These are phyloP conservation scores for Curvularia hawaiiensis DNA, from an alignment of 2,329 filamentous ascomycete species.

Conservation along the genomic window DNA sequence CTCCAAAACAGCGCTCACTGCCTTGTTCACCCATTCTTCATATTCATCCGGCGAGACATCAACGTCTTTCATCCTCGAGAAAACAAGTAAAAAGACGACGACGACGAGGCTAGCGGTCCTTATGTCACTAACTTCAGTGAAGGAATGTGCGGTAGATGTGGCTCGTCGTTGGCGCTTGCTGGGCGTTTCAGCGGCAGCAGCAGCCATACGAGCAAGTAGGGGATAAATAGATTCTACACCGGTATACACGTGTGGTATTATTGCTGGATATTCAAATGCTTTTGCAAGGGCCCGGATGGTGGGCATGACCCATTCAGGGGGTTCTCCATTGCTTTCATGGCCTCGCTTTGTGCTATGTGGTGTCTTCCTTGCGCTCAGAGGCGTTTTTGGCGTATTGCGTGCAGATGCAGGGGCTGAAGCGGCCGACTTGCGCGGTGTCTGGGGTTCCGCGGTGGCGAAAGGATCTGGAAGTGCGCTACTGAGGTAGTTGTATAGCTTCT, in stretches of 20 bases:
- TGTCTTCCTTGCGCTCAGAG: conserved; percentile 30
- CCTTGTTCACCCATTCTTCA: conserved; percentile 45
- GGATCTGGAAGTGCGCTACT: conserved; percentile 68
- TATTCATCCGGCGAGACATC: conserved; percentile 41
- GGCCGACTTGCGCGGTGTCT: conserved; percentile 40
- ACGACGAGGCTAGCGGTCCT: conserved; percentile 58
- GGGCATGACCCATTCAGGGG: conserved; percentile 67
- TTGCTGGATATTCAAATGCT: conserved; percentile 62
- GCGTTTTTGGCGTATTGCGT: conserved; percentile 35
- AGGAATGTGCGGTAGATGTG: conserved; percentile 22
- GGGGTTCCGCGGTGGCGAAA: conserved; percentile 29
- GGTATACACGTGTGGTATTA: conserved; percentile 75
- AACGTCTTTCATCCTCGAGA: conserved; percentile 50
- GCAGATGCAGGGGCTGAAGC: conserved; percentile 28
- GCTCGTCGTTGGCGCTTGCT: conserved; percentile 57
- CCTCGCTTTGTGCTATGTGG: conserved; percentile 26
- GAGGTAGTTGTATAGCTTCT: conserved; percentile 80
- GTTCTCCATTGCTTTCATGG: conserved; percentile 19
- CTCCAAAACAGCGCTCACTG: conserved; percentile 58
- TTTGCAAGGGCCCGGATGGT: conserved; percentile 70
- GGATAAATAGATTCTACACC: conserved; percentile 66
- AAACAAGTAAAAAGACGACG: conserved; percentile 65
- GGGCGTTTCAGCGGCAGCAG: conserved; percentile 39
- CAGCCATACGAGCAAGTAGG: conserved; percentile 38
- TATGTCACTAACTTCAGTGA: conserved; percentile 23